Conservation (phyloP, 352 stramenopile genomes). For the Globisporangium takayamanum region DNA sequence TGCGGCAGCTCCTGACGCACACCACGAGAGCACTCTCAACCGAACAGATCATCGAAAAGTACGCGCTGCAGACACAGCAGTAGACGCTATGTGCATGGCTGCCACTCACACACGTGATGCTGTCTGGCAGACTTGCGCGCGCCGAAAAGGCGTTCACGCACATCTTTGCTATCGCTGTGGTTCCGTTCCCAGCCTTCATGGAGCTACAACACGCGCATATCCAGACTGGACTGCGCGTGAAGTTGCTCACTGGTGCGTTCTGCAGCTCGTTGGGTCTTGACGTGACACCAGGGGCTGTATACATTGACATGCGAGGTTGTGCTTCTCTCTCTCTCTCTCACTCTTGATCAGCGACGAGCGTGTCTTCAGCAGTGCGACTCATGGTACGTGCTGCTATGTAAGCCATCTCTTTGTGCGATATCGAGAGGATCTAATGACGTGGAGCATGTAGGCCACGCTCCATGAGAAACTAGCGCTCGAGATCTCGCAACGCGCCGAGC, state of each 20-base stretch:
- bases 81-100: constrained; percentile 1
- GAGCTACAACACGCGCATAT: constrained; percentile 46
- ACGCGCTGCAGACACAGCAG: background rate
- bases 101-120: background rate
- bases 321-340: background rate
- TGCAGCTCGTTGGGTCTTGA: background rate
- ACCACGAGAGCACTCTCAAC: constrained; percentile 32
- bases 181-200: constrained; percentile 32
- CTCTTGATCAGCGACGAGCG: constrained; percentile 7
- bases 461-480: constrained; percentile 48
- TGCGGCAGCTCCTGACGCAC: constrained; percentile 8
- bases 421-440: background rate
- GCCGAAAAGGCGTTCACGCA: constrained; percentile 57
- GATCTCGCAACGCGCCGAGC: constrained; percentile 35
- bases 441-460: constrained; percentile 30
- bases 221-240: constrained; percentile 27
- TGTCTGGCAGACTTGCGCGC: constrained; percentile 30
- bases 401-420: too few species aligned
- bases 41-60: constrained; percentile 42
- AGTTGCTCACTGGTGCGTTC: constrained; percentile 37
- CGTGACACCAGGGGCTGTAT: too few species aligned
- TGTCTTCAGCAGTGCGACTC: constrained; percentile 29
- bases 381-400: constrained; percentile 28
- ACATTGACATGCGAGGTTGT: background rate
- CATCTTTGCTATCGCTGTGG: constrained; percentile 41